Percentiles rank a stretch among this genome's conserved stretches.
Conservation (phyloP, 768 basidiomycete species). For the Termitomyces sp. region DNA sequence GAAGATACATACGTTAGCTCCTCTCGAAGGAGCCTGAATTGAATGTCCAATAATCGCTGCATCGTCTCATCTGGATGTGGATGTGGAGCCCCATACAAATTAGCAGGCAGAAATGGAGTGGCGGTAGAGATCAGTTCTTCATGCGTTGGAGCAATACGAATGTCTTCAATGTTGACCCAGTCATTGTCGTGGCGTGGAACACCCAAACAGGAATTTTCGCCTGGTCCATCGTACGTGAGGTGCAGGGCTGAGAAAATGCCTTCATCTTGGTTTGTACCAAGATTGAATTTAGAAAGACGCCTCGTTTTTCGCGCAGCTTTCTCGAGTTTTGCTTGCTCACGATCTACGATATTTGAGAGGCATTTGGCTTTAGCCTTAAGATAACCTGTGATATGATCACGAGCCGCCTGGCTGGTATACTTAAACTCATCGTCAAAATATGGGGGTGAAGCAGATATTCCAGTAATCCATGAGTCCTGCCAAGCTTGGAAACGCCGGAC, state of each 20-base stretch:
- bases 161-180: conserved; percentile 44
- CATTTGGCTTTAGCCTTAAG: conserved; percentile 29
- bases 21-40: conserved; percentile 71
- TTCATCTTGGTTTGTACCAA: conserved; percentile 14
- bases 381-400: conserved; percentile 32
- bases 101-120: conserved; percentile 58
- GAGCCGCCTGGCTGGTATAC: conserved; percentile 19
- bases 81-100: conserved; percentile 56
- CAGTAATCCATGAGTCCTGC: conserved; percentile 43
- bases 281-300: not conserved
- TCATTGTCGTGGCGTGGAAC: conserved; percentile 73
- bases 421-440: conserved; percentile 43
- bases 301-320: conserved; percentile 14
- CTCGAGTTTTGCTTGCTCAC: conserved; percentile 38
- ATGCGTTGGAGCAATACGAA: conserved; percentile 69
- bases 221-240: conserved; percentile 50
- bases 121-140: conserved; percentile 48
- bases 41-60: conserved; percentile 64
- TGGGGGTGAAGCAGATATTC: conserved; percentile 30
- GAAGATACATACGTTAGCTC: conserved; percentile 51
- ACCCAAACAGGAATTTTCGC: conserved; percentile 32
- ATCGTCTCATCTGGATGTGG: conserved; percentile 53
- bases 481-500: conserved; percentile 39
- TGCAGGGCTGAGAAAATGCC: conserved; percentile 34
- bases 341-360: conserved; percentile 41